A percentile compares a stretch with the other conserved stretches of the same genome.
Evolutionary conservation across 352 stramenopile species (phyloP).

Genomic region (Globisporangium megalacanthum): DNA sequence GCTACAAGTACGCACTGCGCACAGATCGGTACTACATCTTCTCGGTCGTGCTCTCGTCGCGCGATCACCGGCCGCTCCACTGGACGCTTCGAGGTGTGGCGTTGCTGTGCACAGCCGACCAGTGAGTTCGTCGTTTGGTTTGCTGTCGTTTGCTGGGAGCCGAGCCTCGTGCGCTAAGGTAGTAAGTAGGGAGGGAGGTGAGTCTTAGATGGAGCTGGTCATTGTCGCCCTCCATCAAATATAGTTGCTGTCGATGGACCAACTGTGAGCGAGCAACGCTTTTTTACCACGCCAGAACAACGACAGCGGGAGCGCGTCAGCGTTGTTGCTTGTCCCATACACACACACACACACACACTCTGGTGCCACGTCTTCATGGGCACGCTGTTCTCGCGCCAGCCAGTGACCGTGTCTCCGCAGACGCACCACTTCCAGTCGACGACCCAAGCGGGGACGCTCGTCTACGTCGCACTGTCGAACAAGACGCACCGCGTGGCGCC

Average conservation of each 20-base stretch:
- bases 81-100: conserved; percentile 74
- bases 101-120: conserved; percentile 58
- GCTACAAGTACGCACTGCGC: conserved; percentile 72
- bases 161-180: too few species aligned
- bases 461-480: conserved; percentile 68
- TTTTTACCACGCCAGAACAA: too few species aligned
- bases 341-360: conserved; percentile 1
- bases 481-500: conserved; percentile 44
- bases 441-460: conserved; percentile 63
- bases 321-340: not conserved
- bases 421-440: conserved; percentile 59
- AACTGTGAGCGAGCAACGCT: too few species aligned
- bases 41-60: conserved; percentile 60
- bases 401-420: conserved; percentile 51
- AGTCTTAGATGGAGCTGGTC: too few species aligned
- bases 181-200: too few species aligned
- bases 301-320: not conserved
- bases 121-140: conserved; percentile 15
- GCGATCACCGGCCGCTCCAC: conserved; percentile 68
- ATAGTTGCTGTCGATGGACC: too few species aligned
- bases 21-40: conserved; percentile 80
- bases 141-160: too few species aligned
- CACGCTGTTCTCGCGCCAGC: conserved; percentile 41
- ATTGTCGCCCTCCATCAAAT: too few species aligned
- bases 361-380: conserved; percentile 23